Conservation (phyloP, 495 filamentous ascomycete genomes). For the Mytilinidion resinicola region DNA sequence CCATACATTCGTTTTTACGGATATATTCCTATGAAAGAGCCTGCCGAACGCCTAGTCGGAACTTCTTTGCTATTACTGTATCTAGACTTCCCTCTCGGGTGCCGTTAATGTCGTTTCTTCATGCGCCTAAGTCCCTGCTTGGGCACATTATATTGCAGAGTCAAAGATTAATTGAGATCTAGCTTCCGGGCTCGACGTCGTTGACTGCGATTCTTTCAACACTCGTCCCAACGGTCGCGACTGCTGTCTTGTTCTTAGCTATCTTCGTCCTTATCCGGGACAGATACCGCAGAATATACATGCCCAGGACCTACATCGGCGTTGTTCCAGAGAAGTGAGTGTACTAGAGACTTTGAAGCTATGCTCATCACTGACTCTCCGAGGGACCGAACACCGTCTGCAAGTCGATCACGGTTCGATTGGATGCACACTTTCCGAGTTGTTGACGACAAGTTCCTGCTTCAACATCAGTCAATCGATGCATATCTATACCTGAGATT, state of each 20-base stretch:
- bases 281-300: slow-evolving; percentile 67
- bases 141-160: too few species aligned
- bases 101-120: too few species aligned
- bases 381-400: slow-evolving; percentile 26
- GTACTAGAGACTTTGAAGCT: too few species aligned
- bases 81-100: too few species aligned
- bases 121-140: too few species aligned
- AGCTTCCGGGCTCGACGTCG: slow-evolving; percentile 37
- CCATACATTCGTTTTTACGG: too few species aligned
- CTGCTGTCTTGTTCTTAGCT: slow-evolving; percentile 55
- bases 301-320: slow-evolving; percentile 79
- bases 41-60: too few species aligned
- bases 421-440: slow-evolving; percentile 59
- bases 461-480: slow-evolving; percentile 66
- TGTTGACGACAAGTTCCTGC: slow-evolving; percentile 54
- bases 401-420: slow-evolving; percentile 43
- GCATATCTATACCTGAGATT: slow-evolving; percentile 84
- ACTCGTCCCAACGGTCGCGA: slow-evolving; percentile 59
- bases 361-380: background rate
- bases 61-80: too few species aligned
- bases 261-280: slow-evolving; percentile 68
- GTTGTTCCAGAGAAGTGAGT: slow-evolving; percentile 34
- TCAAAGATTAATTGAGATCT: background rate
- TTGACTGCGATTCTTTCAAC: slow-evolving; percentile 59
- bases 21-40: too few species aligned